Evolutionary conservation across 116 monocot species (phyloP).

Genomic region (Papilionanthe hybrid): DNA sequence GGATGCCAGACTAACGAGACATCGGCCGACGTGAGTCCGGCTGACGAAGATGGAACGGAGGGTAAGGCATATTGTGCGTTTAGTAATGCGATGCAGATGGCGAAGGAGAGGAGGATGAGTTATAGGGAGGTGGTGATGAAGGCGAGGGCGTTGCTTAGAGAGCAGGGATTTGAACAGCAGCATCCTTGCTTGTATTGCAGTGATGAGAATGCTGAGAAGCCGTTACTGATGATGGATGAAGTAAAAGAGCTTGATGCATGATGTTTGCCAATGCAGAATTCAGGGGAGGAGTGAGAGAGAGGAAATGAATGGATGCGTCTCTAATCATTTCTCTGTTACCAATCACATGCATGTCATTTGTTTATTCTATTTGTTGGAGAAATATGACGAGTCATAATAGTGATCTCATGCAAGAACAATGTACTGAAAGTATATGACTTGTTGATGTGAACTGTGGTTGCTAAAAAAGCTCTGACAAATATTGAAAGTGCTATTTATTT

Average conservation of each 20-base stretch:
- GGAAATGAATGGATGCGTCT: no score
- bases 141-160: background rate
- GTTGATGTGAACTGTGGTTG: no score
- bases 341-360: no score
- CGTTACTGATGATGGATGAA: conserved; percentile 1
- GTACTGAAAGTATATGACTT: no score
- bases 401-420: no score
- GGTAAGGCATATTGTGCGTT: conserved; percentile 4
- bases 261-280: no score
- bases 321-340: no score
- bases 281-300: no score
- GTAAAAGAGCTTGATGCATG: background rate
- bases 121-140: conserved; percentile 47
- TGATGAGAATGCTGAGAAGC: background rate
- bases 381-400: no score
- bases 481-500: no score
- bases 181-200: background rate
- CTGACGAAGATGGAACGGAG: conserved; percentile 11
- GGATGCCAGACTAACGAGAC: conserved; percentile 80
- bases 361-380: no score
- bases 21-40: conserved; percentile 58
- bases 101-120: conserved; percentile 45
- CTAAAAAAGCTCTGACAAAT: no score
- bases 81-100: conserved; percentile 50
- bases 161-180: conserved; percentile 9